phyloP scores from a whole-genome alignment of 768 basidiomycete species.

The Phylloporus sp. region DNA sequence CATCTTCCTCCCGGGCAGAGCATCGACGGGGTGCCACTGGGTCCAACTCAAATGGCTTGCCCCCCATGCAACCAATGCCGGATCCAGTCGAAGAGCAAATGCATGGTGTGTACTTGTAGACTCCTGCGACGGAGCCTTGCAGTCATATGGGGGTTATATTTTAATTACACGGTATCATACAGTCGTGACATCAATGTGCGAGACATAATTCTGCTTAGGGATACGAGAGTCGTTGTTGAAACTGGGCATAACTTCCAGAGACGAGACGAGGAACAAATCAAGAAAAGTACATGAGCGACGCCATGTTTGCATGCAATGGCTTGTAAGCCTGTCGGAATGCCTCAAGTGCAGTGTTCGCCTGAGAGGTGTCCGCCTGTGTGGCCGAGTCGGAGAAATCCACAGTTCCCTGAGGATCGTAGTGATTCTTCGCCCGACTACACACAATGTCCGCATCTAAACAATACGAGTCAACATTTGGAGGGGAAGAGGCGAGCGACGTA shows the following conservation, averaged over 20 bases:
- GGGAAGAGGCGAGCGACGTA: conserved; percentile 31
- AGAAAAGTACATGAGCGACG: conserved; percentile 57
- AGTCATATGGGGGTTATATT: not conserved
- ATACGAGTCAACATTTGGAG: not conserved
- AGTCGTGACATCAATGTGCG: not conserved
- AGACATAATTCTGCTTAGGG: not conserved
- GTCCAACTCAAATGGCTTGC: conserved; percentile 11
- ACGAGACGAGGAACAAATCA: conserved; percentile 8
- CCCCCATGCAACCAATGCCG: not conserved
- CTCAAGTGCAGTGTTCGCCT: conserved; percentile 40
- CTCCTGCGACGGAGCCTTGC: not conserved
- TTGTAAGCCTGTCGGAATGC: conserved; percentile 51
- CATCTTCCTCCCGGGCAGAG: not conserved
- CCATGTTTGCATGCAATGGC: conserved; percentile 49
- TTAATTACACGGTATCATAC: conserved; percentile 1
- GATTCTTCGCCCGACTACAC: conserved; percentile 75
- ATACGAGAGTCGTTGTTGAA: not conserved
- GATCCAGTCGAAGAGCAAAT: conserved; percentile 5
- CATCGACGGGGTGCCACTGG: conserved; percentile 1
- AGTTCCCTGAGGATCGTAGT: conserved; percentile 60
- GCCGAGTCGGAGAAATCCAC: conserved; percentile 57
- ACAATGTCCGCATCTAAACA: conserved; percentile 66
- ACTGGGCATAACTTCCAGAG: not conserved
- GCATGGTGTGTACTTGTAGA: conserved; percentile 28
- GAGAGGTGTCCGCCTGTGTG: conserved; percentile 41